These are phyloP conservation scores for Plenodomus lindquistii DNA, from an alignment of 2,329 filamentous ascomycete genomes.

Conservation along the genomic window DNA sequence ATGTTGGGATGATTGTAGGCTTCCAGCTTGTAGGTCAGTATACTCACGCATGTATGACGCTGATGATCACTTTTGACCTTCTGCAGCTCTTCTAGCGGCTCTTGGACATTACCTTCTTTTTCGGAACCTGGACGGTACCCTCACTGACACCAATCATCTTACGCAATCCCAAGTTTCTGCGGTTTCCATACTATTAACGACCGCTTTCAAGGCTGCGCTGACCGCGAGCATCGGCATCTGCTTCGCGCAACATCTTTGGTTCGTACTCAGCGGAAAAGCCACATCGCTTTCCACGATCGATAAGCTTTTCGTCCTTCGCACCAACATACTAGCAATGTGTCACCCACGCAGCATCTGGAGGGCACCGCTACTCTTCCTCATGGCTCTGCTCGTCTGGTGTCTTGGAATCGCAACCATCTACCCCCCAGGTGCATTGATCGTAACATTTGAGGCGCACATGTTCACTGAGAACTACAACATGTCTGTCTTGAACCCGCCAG, in stretches of 20 bases:
- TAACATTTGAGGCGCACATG: neutral
- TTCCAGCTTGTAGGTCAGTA: too few relatives aligned
- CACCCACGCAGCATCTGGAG: neutral
- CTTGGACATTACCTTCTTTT: neutral
- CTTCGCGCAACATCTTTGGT: conserved; percentile 5
- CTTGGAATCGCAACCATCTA: conserved; percentile 4
- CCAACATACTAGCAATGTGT: neutral
- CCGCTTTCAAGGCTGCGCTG: neutral
- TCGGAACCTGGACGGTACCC: neutral
- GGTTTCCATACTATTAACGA: neutral
- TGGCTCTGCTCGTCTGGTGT: conserved; percentile 5
- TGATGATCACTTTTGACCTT: too few relatives aligned
- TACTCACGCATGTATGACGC: too few relatives aligned
- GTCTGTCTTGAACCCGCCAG: neutral
- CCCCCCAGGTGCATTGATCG: conserved; percentile 2
- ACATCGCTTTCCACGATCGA: neutral
- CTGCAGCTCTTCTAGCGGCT: neutral
- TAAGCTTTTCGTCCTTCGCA: conserved; percentile 2
- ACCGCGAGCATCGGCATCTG: neutral
- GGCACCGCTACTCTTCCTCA: conserved; percentile 2
- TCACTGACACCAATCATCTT: neutral
- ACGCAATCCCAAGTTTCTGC: neutral
- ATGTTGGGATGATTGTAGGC: too few relatives aligned
- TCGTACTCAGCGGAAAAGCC: neutral
- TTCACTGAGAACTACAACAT: neutral